Percentiles rank a stretch among this genome's conserved stretches.
Conservation (phyloP, 1,139 yeast genomes). For the Geotrichum australiense region DNA sequence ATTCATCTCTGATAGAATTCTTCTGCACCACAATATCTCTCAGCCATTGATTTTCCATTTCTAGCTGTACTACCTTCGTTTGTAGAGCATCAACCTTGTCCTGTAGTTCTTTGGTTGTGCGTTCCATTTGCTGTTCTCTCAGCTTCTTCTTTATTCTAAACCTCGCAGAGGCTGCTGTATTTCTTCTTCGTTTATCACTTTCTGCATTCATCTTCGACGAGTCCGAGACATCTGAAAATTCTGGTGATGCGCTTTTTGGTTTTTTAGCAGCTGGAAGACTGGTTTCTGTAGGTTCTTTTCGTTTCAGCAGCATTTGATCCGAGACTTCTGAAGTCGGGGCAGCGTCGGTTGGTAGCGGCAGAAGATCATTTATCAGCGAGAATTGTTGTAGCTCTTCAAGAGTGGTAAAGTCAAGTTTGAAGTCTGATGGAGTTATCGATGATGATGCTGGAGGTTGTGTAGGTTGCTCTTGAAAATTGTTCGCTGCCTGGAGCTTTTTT, state of each 20-base stretch:
- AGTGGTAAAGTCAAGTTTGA: constrained; percentile 7
- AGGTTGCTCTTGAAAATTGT: constrained; percentile 4
- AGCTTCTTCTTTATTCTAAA: constrained; percentile 73
- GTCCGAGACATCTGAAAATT: neutral
- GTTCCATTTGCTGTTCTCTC: constrained; percentile 80
- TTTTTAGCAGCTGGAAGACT: neutral
- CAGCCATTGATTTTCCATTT: constrained; percentile 76
- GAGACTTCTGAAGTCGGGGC: neutral
- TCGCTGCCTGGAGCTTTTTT: constrained; percentile 29
- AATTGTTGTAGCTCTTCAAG: constrained; percentile 15
- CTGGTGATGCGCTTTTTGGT: neutral
- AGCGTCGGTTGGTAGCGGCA: constrained; percentile 4
- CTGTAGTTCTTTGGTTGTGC: constrained; percentile 51
- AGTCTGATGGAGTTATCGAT: constrained; percentile 1
- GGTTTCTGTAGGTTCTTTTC: neutral
- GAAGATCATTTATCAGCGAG: constrained; percentile 14
- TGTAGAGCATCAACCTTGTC: constrained; percentile 57
- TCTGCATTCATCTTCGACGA: constrained; percentile 29
- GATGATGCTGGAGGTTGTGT: neutral
- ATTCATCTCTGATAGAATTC: constrained; percentile 36
- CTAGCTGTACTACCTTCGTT: constrained; percentile 56
- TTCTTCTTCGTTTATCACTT: constrained; percentile 60
- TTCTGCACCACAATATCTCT: constrained; percentile 68
- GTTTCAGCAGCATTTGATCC: neutral
- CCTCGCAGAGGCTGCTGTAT: constrained; percentile 76